These are phyloP conservation scores for Fraxinus americana DNA, from an alignment of 257 asterid species.

Conservation along the genomic window DNA sequence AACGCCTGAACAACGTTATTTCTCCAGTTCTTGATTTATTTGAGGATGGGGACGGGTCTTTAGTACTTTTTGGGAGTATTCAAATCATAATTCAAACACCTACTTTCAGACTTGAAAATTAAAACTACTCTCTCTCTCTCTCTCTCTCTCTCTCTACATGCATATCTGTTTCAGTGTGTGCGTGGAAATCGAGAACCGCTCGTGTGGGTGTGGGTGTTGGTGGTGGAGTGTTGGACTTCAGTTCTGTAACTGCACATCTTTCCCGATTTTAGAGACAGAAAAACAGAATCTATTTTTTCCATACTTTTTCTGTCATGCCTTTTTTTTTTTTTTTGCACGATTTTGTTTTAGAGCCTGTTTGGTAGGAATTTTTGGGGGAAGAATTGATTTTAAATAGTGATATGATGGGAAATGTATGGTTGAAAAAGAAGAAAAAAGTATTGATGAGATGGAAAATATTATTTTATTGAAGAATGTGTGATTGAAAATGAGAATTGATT, in stretches of 20 bases:
- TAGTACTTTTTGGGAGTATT: too few species aligned
- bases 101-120: background rate
- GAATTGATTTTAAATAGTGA: too few species aligned
- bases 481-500: too few species aligned
- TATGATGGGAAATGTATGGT: too few species aligned
- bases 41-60: background rate
- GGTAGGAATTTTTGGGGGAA: too few species aligned
- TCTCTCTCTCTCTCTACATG: background rate
- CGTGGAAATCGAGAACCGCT: conserved; percentile 68
- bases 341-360: too few species aligned
- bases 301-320: conserved; percentile 13
- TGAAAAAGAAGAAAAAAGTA: too few species aligned
- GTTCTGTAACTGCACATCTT: conserved; percentile 40
- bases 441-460: too few species aligned
- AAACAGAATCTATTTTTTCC: conserved; percentile 50
- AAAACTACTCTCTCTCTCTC: background rate
- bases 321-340: background rate
- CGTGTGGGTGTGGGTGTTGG: conserved; percentile 53
- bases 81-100: background rate
- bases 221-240: conserved; percentile 42
- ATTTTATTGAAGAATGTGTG: too few species aligned
- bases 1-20: background rate
- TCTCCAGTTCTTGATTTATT: background rate
- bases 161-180: conserved; percentile 23
- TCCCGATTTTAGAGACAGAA: conserved; percentile 33